Conservation (phyloP, 805 yeast species). For the Cephaloascus albidus region DNA sequence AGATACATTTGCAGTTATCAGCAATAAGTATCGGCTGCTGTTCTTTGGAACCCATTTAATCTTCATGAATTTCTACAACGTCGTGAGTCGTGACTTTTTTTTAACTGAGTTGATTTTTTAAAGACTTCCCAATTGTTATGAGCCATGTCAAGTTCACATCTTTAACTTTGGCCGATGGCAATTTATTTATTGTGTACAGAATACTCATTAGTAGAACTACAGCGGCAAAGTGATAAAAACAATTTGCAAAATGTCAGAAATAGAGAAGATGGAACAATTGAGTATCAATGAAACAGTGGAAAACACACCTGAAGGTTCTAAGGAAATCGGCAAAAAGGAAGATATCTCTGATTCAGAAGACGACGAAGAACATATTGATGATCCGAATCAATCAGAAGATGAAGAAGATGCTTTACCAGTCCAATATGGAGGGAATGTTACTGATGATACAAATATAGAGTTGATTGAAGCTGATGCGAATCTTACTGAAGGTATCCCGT, state of each 20-base stretch:
- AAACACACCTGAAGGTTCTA: conserved; percentile 2
- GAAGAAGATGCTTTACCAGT: conserved; percentile 26
- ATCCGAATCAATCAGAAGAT: conserved; percentile 1
- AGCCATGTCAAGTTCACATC: no score
- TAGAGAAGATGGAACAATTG: conserved; percentile 1
- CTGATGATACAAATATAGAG: conserved; percentile 39
- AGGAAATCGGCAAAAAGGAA: neutral
- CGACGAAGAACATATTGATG: conserved; percentile 12
- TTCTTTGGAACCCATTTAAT: no score
- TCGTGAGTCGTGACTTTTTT: no score
- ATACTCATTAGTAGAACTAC: no score
- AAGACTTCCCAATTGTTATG: no score
- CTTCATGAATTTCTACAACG: no score
- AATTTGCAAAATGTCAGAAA: neutral
- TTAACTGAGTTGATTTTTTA: no score
- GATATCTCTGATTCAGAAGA: conserved; percentile 9
- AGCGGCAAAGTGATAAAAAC: neutral
- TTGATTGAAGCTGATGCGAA: conserved; percentile 62
- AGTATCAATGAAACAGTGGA: conserved; percentile 10
- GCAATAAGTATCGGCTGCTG: no score
- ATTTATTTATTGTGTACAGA: no score
- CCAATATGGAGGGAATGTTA: conserved; percentile 31
- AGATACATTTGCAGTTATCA: no score
- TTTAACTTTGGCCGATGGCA: no score
- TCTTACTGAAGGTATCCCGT: conserved; percentile 43